Percentiles rank a stretch among this genome's conserved stretches.
These are phyloP conservation scores for Chlorella sp. DNA, from an alignment of 139 green algal species.

Conservation along the genomic window DNA sequence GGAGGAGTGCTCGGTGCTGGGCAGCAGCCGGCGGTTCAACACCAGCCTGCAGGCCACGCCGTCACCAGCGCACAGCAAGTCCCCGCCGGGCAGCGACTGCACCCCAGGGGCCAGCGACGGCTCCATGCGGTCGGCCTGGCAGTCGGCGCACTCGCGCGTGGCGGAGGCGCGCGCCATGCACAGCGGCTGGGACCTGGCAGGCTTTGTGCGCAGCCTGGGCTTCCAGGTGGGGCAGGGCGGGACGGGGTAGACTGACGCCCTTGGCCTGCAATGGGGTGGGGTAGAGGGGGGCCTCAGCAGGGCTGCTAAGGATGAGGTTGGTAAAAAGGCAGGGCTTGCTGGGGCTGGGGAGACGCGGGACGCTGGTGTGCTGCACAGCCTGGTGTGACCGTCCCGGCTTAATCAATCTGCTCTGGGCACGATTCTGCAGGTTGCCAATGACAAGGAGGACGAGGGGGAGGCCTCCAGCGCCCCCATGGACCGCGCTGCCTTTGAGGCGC, in stretches of 20 bases:
- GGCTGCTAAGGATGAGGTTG: background rate
- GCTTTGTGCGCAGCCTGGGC: slow-evolving; percentile 25
- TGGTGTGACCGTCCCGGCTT: too few relatives aligned
- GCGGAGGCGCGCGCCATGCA: background rate
- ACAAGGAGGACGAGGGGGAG: background rate
- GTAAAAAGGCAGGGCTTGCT: background rate
- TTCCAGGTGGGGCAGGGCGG: background rate
- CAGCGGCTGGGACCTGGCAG: slow-evolving; percentile 25
- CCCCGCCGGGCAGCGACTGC: background rate
- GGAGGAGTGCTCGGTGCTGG: slow-evolving; percentile 1
- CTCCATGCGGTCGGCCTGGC: background rate
- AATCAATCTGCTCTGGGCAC: background rate
- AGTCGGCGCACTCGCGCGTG: background rate
- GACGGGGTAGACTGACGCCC: too few relatives aligned
- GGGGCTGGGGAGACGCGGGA: background rate
- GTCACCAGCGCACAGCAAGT: background rate
- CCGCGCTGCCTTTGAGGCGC: slow-evolving; percentile 12
- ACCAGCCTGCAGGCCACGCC: background rate
- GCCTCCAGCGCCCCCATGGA: background rate
- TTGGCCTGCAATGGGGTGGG: background rate
- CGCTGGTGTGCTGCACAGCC: too few relatives aligned
- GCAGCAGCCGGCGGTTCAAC: slow-evolving; percentile 2
- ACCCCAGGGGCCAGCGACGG: background rate
- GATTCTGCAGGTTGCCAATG: background rate
- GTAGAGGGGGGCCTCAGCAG: background rate